Evolutionary conservation across 2,329 filamentous ascomycete species (phyloP), one percentile per base, ranked within the genome.

Genomic region (Diaporthe vaccinii): DNA sequence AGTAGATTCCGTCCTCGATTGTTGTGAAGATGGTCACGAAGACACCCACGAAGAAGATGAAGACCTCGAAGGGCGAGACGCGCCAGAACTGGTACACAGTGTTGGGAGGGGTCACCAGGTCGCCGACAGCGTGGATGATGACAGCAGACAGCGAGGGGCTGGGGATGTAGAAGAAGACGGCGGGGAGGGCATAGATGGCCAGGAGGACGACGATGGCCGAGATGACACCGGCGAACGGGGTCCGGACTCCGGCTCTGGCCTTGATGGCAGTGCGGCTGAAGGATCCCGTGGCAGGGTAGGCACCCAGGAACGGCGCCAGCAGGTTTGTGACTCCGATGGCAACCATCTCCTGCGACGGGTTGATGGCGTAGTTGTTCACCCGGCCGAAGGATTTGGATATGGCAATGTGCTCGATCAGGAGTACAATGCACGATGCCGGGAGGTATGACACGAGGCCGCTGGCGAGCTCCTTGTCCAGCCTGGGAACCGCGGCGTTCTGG

Each of bases 211-310:
- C 90, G 20, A 94, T 72, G 0, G 94, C 96, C 10, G 96, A 98
- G 78, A 98, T 94, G 57, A 98, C 90, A 85, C 97, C 96, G 22
- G 95, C 95, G 73, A 98, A 92, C 1, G 96, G 96, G 0, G 96
- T 98, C 34, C 95, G 92, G 5, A 98, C 96, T 80, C 97, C 97
- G 68, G 97, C 96, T 85, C 98, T 98, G 6, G 96, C 97, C 84
- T 98, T 98, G 85, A 98, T 98, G 72, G 97, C 96, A 39, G 97
- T 98, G 76, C 97, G 92, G 49, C 95, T 98, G 88, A 98, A 98
- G 3, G 97, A 98, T 1, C 97, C 97, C 3, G 96, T 99, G 0
- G 95, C 94, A 20, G 96, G 95, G 81, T 98, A 99, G 2, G 90
- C 97, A 69, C 96, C 97, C 3, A 98, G 88, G 86, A 98, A 98